Evolutionary conservation across 2,329 filamentous ascomycete species (phyloP).

Genomic region (Curvularia spicifera): DNA sequence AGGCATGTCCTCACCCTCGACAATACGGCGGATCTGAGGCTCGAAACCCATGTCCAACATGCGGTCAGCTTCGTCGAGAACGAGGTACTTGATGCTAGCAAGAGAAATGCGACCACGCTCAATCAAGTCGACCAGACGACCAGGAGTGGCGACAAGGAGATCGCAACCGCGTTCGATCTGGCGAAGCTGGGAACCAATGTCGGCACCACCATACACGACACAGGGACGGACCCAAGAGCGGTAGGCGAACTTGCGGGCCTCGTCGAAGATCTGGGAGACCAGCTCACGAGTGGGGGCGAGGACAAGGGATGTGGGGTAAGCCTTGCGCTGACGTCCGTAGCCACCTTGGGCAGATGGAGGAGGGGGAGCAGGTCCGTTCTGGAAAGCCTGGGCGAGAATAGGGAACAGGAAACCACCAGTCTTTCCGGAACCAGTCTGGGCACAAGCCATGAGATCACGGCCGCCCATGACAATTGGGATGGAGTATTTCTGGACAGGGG

Average conservation of each 20-base stretch:
- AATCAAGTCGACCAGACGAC: conserved; percentile 96
- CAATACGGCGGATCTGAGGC: conserved; percentile 97
- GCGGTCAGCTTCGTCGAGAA: conserved; percentile 98
- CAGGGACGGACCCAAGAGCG: conserved; percentile 98
- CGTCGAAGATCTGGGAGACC: conserved; percentile 97
- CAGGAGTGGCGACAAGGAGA: conserved; percentile 93
- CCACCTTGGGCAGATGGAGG: conserved; percentile 69
- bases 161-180: conserved; percentile 98
- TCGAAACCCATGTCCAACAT: conserved; percentile 99
- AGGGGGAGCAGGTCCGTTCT: conserved; percentile 77
- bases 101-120: conserved; percentile 98
- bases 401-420: conserved; percentile 99
- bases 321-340: conserved; percentile 89
- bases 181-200: conserved; percentile 96
- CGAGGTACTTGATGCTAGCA: conserved; percentile 98
- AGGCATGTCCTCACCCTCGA: conserved; percentile 98
- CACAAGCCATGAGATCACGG: conserved; percentile 98
- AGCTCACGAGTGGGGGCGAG: conserved; percentile 97
- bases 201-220: conserved; percentile 98
- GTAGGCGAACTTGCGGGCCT: conserved; percentile 97
- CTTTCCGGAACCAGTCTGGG: conserved; percentile 99
- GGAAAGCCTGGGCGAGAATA: conserved; percentile 96
- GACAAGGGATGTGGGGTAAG: conserved; percentile 94
- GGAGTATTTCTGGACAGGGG: conserved; percentile 98
- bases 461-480: conserved; percentile 98